Percentiles rank a stretch among this genome's conserved stretches.
These are phyloP conservation scores for Hypholoma sublateritium DNA, from an alignment of 768 basidiomycete species.

Conservation along the genomic window DNA sequence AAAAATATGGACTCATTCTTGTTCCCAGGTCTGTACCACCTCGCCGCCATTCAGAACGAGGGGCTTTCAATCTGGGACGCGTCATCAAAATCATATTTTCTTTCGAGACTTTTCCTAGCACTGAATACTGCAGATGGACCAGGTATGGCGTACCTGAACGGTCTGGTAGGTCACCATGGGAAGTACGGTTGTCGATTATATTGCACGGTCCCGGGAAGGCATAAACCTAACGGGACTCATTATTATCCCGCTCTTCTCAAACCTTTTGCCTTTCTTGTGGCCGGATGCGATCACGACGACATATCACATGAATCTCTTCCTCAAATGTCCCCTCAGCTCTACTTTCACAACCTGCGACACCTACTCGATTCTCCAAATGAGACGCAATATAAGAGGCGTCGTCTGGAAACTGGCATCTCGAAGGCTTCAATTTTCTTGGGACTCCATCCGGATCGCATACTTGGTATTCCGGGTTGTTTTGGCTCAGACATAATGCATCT, in stretches of 20 bases:
- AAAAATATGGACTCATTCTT: slow-evolving; percentile 19
- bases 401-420: background rate
- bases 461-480: slow-evolving; percentile 21
- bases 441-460: background rate
- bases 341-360: background rate
- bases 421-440: slow-evolving; percentile 20
- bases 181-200: slow-evolving; percentile 28
- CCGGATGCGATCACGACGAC: slow-evolving; percentile 11
- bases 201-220: slow-evolving; percentile 27
- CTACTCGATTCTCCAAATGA: background rate
- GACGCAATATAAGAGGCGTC: slow-evolving; percentile 4
- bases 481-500: slow-evolving; percentile 39
- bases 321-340: background rate
- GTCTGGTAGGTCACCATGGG: too few relatives aligned
- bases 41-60: too few relatives aligned
- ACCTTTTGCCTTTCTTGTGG: slow-evolving; percentile 19
- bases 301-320: background rate
- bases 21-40: too few relatives aligned
- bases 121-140: too few relatives aligned
- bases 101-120: slow-evolving; percentile 2
- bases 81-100: background rate
- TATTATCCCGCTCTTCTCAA: slow-evolving; percentile 32
- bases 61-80: slow-evolving; percentile 29
- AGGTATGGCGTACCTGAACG: too few relatives aligned
- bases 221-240: slow-evolving; percentile 22